These are phyloP conservation scores for Vigna radiata DNA, from an alignment of 306 rosid genomes.

Conservation along the genomic window DNA sequence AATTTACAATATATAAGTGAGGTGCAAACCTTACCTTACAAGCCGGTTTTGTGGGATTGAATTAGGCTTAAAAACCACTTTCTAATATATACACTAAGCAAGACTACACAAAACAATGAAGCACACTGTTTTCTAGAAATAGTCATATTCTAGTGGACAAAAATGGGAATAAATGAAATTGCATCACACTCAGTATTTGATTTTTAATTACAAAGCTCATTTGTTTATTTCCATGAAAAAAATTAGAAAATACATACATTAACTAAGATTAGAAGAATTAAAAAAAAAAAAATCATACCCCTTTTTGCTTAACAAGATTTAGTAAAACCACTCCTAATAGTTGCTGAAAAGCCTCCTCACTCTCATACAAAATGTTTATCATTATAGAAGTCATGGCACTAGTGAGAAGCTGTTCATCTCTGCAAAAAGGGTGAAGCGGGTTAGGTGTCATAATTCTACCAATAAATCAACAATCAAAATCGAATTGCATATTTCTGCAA, in stretches of 20 bases:
- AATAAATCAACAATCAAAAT: conserved; percentile 38
- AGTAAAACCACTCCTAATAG: conserved; percentile 77
- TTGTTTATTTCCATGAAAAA: conserved; percentile 16
- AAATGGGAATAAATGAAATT: background rate
- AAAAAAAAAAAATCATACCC: conserved; percentile 53
- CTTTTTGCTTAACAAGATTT: conserved; percentile 72
- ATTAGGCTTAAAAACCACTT: no score
- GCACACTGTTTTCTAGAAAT: conserved; percentile 1
- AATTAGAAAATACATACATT: conserved; percentile 9
- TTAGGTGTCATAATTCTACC: conserved; percentile 31
- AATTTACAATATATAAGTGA: no score
- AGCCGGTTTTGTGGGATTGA: no score
- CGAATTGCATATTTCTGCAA: background rate
- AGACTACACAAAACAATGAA: conserved; percentile 25
- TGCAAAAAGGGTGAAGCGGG: conserved; percentile 40
- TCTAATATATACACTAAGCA: no score
- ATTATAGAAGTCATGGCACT: conserved; percentile 72
- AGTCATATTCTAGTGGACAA: conserved; percentile 11
- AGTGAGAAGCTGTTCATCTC: conserved; percentile 75
- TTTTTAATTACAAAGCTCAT: conserved; percentile 1
- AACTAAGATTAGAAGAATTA: background rate
- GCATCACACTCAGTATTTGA: conserved; percentile 8
- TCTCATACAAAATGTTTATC: conserved; percentile 51
- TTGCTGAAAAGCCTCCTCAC: conserved; percentile 73
- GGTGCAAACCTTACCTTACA: no score